Evolutionary conservation across 2,329 filamentous ascomycete species (phyloP).

Genomic region (Aspergillus felis): DNA sequence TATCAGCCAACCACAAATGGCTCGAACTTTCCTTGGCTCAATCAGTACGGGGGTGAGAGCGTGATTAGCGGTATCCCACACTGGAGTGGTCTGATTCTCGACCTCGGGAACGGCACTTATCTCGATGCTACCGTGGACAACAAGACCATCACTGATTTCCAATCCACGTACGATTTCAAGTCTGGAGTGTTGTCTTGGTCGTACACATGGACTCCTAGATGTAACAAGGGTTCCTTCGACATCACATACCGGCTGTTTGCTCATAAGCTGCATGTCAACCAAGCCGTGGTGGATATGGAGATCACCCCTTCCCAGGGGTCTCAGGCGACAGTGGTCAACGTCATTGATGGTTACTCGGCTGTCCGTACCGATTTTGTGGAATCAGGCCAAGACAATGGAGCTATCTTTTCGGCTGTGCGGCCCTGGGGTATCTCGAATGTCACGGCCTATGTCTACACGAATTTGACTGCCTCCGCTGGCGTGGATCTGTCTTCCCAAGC

Average conservation of each 20-base stretch:
- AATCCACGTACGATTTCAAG: conserved; percentile 59
- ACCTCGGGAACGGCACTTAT: conserved; percentile 50
- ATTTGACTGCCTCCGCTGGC: conserved; percentile 36
- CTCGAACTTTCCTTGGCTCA: conserved; percentile 65
- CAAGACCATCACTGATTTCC: conserved; percentile 57
- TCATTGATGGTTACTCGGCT: conserved; percentile 66
- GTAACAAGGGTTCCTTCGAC: conserved; percentile 47
- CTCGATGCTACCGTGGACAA: conserved; percentile 60
- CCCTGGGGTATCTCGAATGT: conserved; percentile 60
- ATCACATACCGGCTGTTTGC: conserved; percentile 65
- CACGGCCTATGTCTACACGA: conserved; percentile 56
- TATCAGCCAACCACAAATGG: conserved; percentile 55
- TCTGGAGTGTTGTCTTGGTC: conserved; percentile 61
- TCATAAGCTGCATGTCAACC: conserved; percentile 60
- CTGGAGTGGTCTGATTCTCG: conserved; percentile 59
- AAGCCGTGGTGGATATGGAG: conserved; percentile 57
- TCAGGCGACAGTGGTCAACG: conserved; percentile 60
- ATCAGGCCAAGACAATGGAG: conserved; percentile 52
- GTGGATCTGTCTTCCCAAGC: conserved; percentile 42
- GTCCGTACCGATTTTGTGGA: conserved; percentile 58
- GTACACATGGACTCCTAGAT: conserved; percentile 61
- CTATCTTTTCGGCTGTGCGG: conserved; percentile 63
- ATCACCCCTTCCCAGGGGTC: conserved; percentile 53
- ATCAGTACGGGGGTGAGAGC: conserved; percentile 66
- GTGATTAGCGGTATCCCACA: conserved; percentile 70